These are phyloP conservation scores for Fraxinus quadrangulata DNA, from an alignment of 257 asterid genomes.

Conservation along the genomic window DNA sequence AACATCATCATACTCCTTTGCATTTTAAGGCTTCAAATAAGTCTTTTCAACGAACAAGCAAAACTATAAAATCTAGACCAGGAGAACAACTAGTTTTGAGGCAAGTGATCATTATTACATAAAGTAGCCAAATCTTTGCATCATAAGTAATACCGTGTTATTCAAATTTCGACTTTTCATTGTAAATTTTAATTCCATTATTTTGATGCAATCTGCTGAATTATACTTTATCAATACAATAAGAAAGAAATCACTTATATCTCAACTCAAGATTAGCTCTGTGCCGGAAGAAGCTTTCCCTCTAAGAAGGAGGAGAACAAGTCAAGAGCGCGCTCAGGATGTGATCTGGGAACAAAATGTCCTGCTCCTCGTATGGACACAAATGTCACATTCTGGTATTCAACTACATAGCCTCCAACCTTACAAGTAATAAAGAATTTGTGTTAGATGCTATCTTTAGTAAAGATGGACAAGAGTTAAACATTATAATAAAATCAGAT, in stretches of 20 bases:
- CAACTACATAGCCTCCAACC: slow-evolving; percentile 71
- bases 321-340: slow-evolving; percentile 53
- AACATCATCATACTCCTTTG: no score
- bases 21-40: no score
- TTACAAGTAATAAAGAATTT: background rate
- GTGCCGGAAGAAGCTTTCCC: slow-evolving; percentile 36
- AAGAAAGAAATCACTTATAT: background rate
- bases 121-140: no score
- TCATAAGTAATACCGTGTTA: no score
- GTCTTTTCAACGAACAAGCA: no score
- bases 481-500: background rate
- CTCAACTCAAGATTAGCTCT: background rate
- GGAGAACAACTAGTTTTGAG: no score
- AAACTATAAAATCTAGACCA: no score
- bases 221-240: no score
- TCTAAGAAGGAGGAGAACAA: slow-evolving; percentile 46
- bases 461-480: background rate
- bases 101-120: no score
- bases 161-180: no score
- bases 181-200: no score
- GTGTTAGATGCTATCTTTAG: background rate
- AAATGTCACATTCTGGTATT: slow-evolving; percentile 55
- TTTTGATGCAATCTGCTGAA: no score
- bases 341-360: slow-evolving; percentile 64
- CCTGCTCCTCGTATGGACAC: slow-evolving; percentile 66